Evolutionary conservation across 176 grass and related monocot genomes (phyloP), one percentile per base, ranked within the genome.

Genomic region (Elaeis guineensis): DNA sequence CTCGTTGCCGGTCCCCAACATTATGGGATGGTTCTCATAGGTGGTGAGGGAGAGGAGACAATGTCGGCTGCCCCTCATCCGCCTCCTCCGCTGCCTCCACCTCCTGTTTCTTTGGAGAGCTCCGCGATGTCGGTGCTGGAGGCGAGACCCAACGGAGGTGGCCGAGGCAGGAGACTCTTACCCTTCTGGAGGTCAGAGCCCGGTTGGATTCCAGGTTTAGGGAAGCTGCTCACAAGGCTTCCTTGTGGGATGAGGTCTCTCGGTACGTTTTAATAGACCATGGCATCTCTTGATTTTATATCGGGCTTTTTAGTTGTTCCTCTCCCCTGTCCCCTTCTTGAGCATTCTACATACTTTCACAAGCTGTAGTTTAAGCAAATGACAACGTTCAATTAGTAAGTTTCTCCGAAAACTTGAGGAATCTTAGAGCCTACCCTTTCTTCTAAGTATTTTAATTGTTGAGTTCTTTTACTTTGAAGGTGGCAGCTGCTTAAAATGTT

Each of bases 221-320:
- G 56, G 86, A 84, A 52, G 75, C 86, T 19, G 70, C 83, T 23
- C 91, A 90, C 65, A 96, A 96, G 71, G 83, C 76, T 16, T 83
- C 86, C 1, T 83, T 96, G 52, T 96, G 91, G 91, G 80, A 96
- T 3, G 65, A 96, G 71, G 86, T 87, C 50, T 87, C 91, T 50
- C 86, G 91, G 91, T 96, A 82, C 21, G 16, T 57, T 21, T 50
- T 58, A 7, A 24, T 16, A 24, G 5, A 15, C 20, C 22, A 58
- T 58, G 20, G 14, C 19, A 23, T 26, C 24, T 6, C 25, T 59
- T 16, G 8, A 5, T 9, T 30, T 30, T 5, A 30, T 30, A 30
- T 30, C 5, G 28, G 5, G 5, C 5, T 30, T 29, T 5, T 17
- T 30, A 18, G 21, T 59, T 59, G 22, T 30, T 44, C 17, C 1